These are phyloP conservation scores for Ulota crispa DNA, from an alignment of 225 moss, liverwort and hornwort species.

Conservation along the genomic window DNA sequence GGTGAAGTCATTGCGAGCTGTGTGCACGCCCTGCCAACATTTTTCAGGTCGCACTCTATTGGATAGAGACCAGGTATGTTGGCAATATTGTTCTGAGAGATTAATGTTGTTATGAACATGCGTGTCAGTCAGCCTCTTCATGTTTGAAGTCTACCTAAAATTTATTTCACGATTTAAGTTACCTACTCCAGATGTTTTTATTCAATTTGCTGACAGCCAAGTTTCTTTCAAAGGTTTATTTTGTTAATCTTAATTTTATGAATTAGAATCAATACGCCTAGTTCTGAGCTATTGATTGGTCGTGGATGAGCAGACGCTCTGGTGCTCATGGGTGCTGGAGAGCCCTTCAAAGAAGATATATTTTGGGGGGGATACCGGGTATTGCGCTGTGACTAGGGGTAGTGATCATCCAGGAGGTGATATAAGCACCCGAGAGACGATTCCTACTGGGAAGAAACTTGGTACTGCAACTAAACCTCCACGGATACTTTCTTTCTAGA, in stretches of 20 bases:
- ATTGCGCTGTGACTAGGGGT: slow-evolving; percentile 16
- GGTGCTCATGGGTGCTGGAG: slow-evolving; percentile 51
- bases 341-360: slow-evolving; percentile 41
- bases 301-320: slow-evolving; percentile 29
- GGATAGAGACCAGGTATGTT: slow-evolving; percentile 34
- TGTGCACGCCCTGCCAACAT: slow-evolving; percentile 48
- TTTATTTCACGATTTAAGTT: neutral
- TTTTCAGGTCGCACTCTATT: slow-evolving; percentile 38
- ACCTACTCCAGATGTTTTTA: neutral
- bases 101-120: neutral
- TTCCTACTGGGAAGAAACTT: slow-evolving; percentile 13
- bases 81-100: neutral
- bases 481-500: neutral
- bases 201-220: neutral
- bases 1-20: slow-evolving; percentile 31
- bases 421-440: slow-evolving; percentile 22
- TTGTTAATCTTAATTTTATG: neutral
- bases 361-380: slow-evolving; percentile 49
- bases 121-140: neutral
- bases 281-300: neutral
- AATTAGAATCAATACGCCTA: neutral
- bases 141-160: neutral
- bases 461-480: slow-evolving; percentile 14
- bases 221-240: neutral
- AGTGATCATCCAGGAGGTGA: slow-evolving; percentile 43